Base-by-base conservation (phyloP, 306 rosid species). In the Styphnolobium japonicum region DNA sequence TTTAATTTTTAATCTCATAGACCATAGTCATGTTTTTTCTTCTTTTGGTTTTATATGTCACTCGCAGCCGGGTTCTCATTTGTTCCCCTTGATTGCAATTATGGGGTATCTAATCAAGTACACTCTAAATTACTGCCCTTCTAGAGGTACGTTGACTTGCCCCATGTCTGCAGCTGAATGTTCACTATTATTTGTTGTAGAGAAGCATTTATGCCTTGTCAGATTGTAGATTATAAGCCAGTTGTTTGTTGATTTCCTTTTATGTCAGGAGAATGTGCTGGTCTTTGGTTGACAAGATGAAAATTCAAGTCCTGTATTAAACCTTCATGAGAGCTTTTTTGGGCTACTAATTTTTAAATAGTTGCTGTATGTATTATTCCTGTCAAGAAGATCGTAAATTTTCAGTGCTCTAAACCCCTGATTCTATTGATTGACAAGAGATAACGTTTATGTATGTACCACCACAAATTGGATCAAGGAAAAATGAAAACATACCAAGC, bases 1-100 rank as follows among this genome's bases (percentile, higher is more conserved):
- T n/a, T n/a, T n/a, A n/a, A n/a, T n/a, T n/a, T n/a, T n/a, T n/a
- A n/a, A n/a, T n/a, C n/a, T n/a, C n/a, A n/a, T n/a, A n/a, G n/a
- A n/a, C n/a, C n/a, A n/a, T n/a, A n/a, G n/a, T n/a, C n/a, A n/a
- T n/a, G n/a, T n/a, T n/a, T n/a, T n/a, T n/a, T n/a, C n/a, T n/a
- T n/a, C n/a, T n/a, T n/a, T n/a, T n/a, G n/a, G n/a, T n/a, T n/a
- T n/a, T n/a, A n/a, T n/a, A n/a, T n/a, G n/a, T n/a, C n/a, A n/a
- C n/a, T n/a, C n/a, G n/a, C n/a, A n/a, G n/a, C 81, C 85, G 86
- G 94, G 43, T 81, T 72, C 72, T 86, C 85, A 34, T 65, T 79
- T 85, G 79, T 78, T 83, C 71, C 88, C 23, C 73, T 81, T 71
- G 83, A 86, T 67, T 75, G 74, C 75, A 64, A 78, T 39, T 76